A percentile compares a stretch with the other conserved stretches of the same genome.
phyloP scores from a whole-genome alignment of 768 basidiomycete species.

The Russula sp. region DNA sequence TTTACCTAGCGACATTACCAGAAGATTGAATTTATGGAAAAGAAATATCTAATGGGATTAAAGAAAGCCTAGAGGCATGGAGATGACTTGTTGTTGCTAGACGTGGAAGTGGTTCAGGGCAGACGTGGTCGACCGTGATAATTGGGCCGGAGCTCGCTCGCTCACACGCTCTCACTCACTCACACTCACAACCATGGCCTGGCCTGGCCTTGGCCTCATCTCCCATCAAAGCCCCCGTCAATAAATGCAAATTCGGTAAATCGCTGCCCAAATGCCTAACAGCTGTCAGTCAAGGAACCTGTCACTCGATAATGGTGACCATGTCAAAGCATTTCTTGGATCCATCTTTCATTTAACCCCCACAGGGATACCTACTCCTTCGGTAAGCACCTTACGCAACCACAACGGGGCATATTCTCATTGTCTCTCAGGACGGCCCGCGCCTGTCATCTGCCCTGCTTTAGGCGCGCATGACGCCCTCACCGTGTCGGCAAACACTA shows the following conservation, averaged over 20 bases:
- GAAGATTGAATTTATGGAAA: neutral
- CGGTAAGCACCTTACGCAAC: slow-evolving; percentile 1
- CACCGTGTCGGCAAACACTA: neutral
- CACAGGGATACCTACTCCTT: neutral
- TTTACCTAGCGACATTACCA: slow-evolving; percentile 21
- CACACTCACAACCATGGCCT: neutral
- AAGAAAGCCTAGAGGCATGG: neutral
- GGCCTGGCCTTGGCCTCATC: neutral
- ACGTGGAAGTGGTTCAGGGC: slow-evolving; percentile 18
- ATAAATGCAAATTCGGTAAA: neutral
- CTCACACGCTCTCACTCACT: neutral
- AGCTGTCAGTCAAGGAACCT: neutral
- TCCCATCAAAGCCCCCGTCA: neutral
- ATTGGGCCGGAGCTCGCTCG: too few species aligned
- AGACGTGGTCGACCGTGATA: neutral
- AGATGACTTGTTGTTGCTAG: slow-evolving; percentile 1
- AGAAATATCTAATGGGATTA: neutral
- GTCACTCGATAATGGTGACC: neutral
- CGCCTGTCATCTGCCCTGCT: neutral
- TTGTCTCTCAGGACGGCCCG: neutral
- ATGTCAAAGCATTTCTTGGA: neutral
- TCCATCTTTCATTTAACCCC: neutral
- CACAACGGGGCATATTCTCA: neutral
- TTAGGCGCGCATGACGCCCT: too few species aligned
- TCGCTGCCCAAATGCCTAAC: neutral